These are phyloP conservation scores for Talaromyces sp. DNA, from an alignment of 2,329 filamentous ascomycete genomes.

Conservation along the genomic window DNA sequence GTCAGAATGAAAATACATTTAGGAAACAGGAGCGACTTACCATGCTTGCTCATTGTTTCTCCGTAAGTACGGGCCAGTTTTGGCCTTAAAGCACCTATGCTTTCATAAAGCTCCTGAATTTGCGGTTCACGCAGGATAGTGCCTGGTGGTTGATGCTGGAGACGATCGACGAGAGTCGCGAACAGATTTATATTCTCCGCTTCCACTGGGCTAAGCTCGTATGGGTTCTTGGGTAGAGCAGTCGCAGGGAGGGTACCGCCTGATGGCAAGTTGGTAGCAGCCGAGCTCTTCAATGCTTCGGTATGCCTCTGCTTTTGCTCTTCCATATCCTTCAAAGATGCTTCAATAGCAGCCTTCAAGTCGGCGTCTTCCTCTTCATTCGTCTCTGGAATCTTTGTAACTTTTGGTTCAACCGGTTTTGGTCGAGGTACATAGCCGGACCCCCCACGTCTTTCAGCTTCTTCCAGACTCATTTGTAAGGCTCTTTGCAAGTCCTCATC, in stretches of 20 bases:
- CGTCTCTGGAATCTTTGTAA: conserved; percentile 28
- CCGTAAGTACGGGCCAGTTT: conserved; percentile 95
- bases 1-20: not conserved
- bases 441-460: conserved; percentile 72
- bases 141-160: conserved; percentile 92
- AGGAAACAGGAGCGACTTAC: conserved; percentile 49
- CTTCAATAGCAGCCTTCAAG: conserved; percentile 89
- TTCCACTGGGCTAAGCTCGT: conserved; percentile 89
- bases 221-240: conserved; percentile 79
- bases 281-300: conserved; percentile 76
- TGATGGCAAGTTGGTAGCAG: conserved; percentile 54
- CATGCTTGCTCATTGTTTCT: conserved; percentile 99
- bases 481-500: conserved; percentile 94
- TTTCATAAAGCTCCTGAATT: conserved; percentile 97
- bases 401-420: conserved; percentile 37
- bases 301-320: conserved; percentile 93
- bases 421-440: conserved; percentile 68
- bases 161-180: conserved; percentile 84
- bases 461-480: conserved; percentile 94
- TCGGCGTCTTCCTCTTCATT: conserved; percentile 89
- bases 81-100: conserved; percentile 86
- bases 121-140: conserved; percentile 96
- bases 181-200: conserved; percentile 98
- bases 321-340: conserved; percentile 94
- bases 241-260: conserved; percentile 49